Evolutionary conservation across 2,329 filamentous ascomycete species (phyloP).

Genomic region (Rutstroemia sp.): DNA sequence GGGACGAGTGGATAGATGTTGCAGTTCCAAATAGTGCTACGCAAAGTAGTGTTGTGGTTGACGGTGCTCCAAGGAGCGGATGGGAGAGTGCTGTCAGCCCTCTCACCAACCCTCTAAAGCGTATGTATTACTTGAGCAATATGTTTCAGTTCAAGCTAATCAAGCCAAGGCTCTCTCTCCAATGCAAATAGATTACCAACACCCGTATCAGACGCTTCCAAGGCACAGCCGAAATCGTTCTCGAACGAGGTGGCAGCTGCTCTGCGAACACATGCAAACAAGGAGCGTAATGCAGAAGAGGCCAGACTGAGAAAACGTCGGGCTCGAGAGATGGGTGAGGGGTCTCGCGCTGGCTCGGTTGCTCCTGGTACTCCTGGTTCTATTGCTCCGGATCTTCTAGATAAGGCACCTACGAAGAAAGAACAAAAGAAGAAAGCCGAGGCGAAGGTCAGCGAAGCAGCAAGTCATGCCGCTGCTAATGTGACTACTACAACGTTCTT

Average conservation of each 20-base stretch:
- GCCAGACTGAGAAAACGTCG: slow-evolving; percentile 51
- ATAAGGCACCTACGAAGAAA: slow-evolving; percentile 78
- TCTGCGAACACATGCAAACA: slow-evolving; percentile 55
- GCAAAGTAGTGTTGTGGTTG: slow-evolving; percentile 26
- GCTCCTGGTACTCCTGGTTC: slow-evolving; percentile 55
- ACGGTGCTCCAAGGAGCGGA: slow-evolving; percentile 27
- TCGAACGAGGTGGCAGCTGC: slow-evolving; percentile 38
- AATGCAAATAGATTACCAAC: slow-evolving; percentile 36
- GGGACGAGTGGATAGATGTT: slow-evolving; percentile 67
- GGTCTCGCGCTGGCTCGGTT: slow-evolving; percentile 40
- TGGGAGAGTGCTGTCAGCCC: slow-evolving; percentile 46
- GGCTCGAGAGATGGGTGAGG: slow-evolving; percentile 48
- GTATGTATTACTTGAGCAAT: slow-evolving; percentile 37
- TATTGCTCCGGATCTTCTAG: slow-evolving; percentile 53
- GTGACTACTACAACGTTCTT: slow-evolving; percentile 72
- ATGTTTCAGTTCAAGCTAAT: slow-evolving; percentile 20
- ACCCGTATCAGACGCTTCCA: slow-evolving; percentile 40
- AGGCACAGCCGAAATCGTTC: slow-evolving; percentile 38
- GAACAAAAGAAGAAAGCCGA: slow-evolving; percentile 73
- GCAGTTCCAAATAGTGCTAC: slow-evolving; percentile 43
- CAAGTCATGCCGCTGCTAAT: slow-evolving; percentile 76
- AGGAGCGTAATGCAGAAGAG: slow-evolving; percentile 68
- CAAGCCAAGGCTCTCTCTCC: slow-evolving; percentile 26
- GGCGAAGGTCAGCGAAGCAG: slow-evolving; percentile 65
- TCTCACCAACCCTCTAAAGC: slow-evolving; percentile 49